A percentile compares a stretch with the other conserved stretches of the same genome.
phyloP scores from a whole-genome alignment of 345 rosid species.

The Durio zibethinus region DNA sequence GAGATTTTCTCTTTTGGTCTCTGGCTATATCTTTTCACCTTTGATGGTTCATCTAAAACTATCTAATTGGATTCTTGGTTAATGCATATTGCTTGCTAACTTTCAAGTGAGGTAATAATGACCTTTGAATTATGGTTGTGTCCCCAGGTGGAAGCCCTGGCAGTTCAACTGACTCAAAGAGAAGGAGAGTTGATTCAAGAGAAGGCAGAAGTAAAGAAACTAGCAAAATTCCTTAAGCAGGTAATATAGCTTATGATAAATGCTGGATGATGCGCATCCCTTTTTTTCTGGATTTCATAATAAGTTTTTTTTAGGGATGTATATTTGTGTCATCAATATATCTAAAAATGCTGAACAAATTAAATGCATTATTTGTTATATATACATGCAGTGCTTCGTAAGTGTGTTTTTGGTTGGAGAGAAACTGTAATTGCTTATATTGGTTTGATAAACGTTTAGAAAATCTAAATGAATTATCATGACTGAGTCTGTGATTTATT shows the following conservation, averaged over 20 bases:
- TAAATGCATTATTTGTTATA: neutral
- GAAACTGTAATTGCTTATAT: neutral
- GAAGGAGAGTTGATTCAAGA: conserved; percentile 95
- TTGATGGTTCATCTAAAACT: neutral
- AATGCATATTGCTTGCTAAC: neutral
- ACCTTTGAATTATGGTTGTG: conserved; percentile 23
- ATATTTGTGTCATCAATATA: neutral
- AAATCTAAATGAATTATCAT: neutral
- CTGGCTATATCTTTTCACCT: neutral
- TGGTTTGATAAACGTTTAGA: neutral
- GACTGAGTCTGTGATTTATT: neutral
- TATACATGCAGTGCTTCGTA: neutral
- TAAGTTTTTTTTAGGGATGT: neutral
- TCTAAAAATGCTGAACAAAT: neutral
- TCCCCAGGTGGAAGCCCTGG: conserved; percentile 90
- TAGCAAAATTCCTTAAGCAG: conserved; percentile 88
- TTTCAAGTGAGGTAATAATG: conserved; percentile 5
- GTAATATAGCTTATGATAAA: conserved; percentile 29
- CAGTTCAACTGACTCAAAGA: conserved; percentile 89
- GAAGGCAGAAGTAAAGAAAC: conserved; percentile 92
- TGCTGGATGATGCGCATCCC: neutral
- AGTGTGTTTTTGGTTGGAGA: neutral
- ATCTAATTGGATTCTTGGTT: conserved; percentile 5
- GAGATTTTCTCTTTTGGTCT: neutral
- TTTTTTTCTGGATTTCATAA: neutral